Conservation (phyloP, 225 moss, liverwort and hornwort genomes). For the Marchantia paleacea region DNA sequence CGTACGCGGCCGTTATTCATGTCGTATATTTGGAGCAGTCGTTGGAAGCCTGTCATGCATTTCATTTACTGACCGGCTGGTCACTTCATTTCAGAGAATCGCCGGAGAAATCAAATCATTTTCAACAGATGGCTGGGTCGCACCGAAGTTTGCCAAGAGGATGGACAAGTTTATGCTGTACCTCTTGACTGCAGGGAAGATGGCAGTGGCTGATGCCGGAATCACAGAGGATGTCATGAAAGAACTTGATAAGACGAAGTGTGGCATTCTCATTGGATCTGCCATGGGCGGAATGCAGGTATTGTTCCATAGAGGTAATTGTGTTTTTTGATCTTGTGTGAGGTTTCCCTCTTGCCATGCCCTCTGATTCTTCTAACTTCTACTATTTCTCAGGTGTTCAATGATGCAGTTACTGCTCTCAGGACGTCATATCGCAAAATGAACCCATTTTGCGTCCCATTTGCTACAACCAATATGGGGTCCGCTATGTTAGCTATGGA, state of each 20-base stretch:
- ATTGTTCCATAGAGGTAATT: background rate
- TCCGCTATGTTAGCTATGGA: conserved; percentile 99
- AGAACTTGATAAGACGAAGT: conserved; percentile 76
- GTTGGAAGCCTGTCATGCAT: background rate
- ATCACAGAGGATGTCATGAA: conserved; percentile 64
- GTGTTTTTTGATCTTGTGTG: background rate
- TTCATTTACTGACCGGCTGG: background rate
- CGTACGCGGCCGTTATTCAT: too few relatives aligned
- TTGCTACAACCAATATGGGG: conserved; percentile 98
- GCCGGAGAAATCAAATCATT: conserved; percentile 90
- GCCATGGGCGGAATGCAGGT: conserved; percentile 99
- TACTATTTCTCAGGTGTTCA: conserved; percentile 62
- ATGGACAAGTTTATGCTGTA: conserved; percentile 99
- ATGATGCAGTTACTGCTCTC: conserved; percentile 91
- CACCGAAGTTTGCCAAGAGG: conserved; percentile 84
- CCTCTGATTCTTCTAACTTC: background rate
- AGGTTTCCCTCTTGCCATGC: background rate
- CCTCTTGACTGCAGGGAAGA: conserved; percentile 89
- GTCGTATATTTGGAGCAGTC: too few relatives aligned
- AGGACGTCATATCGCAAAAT: conserved; percentile 94
- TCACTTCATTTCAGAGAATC: conserved; percentile 57
- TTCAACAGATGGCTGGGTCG: conserved; percentile 83
- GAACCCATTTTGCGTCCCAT: conserved; percentile 99
- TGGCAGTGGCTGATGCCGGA: conserved; percentile 79
- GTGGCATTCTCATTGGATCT: conserved; percentile 92